A percentile compares a stretch with the other conserved stretches of the same genome.
Conservation (phyloP, 2,329 filamentous ascomycete species). For the Fusarium miscanthi region DNA sequence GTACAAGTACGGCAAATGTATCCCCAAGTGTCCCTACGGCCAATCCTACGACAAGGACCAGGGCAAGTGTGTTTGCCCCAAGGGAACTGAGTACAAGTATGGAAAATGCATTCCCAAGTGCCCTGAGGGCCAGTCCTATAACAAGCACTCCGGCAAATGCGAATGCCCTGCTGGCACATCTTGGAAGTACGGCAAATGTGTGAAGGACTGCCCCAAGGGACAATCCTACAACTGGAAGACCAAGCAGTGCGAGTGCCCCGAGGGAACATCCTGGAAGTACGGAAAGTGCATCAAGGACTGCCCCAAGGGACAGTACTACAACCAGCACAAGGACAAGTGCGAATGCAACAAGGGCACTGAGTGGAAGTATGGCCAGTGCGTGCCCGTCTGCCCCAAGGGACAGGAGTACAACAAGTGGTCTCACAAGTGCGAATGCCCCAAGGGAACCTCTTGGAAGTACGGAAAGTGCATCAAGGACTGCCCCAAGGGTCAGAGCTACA, state of each 20-base stretch:
- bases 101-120: constrained; percentile 21
- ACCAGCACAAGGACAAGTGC: background rate
- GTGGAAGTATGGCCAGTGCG: constrained; percentile 17
- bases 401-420: constrained; percentile 20
- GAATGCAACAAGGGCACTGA: constrained; percentile 16
- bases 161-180: constrained; percentile 10
- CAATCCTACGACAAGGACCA: constrained; percentile 1
- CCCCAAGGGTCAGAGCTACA: constrained; percentile 10
- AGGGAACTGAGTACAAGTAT: constrained; percentile 8
- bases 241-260: too few relatives aligned
- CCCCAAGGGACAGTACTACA: constrained; percentile 14
- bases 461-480: constrained; percentile 13
- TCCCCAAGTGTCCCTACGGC: background rate
- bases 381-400: constrained; percentile 12
- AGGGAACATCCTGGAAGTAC: background rate
- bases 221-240: too few relatives aligned
- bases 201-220: too few relatives aligned
- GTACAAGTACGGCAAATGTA: constrained; percentile 22
- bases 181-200: too few relatives aligned
- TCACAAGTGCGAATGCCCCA: constrained; percentile 21
- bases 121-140: constrained; percentile 1
- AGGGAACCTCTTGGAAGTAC: constrained; percentile 11
- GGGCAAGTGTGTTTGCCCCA: constrained; percentile 11
- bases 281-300: constrained; percentile 18
- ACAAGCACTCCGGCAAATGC: constrained; percentile 1